Conservation (phyloP, 2,329 filamentous ascomycete genomes). For the Aspergillus bombycis region DNA sequence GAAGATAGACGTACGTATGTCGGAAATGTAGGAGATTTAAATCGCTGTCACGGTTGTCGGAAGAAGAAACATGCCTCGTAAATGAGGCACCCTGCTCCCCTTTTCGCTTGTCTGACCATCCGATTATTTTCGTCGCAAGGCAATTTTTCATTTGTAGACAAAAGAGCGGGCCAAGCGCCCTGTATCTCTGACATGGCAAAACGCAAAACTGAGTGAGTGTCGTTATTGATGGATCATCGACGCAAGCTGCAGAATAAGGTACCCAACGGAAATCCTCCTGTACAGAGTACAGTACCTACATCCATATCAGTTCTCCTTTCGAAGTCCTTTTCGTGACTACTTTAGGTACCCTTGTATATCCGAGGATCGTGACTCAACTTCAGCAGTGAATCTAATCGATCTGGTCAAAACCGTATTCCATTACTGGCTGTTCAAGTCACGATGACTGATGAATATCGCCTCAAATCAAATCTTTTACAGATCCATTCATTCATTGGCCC, state of each 20-base stretch:
- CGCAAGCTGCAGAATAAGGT: constrained; percentile 24
- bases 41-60: neutral
- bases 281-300: neutral
- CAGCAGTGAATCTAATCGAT: neutral
- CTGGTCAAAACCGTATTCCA: neutral
- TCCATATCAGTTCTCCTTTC: neutral
- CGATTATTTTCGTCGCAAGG: neutral
- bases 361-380: neutral
- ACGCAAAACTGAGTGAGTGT: constrained; percentile 3
- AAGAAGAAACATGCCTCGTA: neutral
- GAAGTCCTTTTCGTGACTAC: neutral
- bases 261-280: constrained; percentile 18
- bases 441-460: constrained; percentile 8
- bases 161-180: constrained; percentile 16
- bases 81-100: neutral
- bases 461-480: constrained; percentile 12
- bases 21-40: neutral
- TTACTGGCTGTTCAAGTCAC: constrained; percentile 1
- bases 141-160: neutral
- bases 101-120: neutral
- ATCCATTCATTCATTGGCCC: constrained; percentile 16
- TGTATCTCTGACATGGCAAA: constrained; percentile 12
- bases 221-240: constrained; percentile 8
- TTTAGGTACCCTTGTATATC: neutral
- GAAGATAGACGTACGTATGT: neutral